Evolutionary conservation across 768 basidiomycete species (phyloP).

Genomic region (Tubosaeta sp.): DNA sequence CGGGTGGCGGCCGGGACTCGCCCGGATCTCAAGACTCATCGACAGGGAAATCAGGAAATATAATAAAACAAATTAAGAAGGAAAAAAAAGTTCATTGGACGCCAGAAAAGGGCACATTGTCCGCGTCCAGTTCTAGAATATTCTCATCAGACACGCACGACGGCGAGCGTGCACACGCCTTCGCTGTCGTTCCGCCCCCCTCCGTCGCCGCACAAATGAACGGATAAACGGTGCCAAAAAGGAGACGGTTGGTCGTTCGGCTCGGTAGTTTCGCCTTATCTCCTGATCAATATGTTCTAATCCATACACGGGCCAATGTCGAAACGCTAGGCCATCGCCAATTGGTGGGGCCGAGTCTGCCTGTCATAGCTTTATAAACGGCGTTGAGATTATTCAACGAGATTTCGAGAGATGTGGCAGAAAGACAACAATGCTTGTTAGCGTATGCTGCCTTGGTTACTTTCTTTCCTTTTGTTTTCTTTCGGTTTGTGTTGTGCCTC

Average conservation of each 20-base stretch:
- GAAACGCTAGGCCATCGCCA: background rate
- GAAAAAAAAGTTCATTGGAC: background rate
- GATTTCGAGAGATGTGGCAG: background rate
- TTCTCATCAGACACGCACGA: background rate
- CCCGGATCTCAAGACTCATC: background rate
- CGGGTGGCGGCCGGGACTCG: background rate
- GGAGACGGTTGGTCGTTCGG: slow-evolving; percentile 7
- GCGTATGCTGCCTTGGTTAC: background rate
- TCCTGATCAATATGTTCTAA: slow-evolving; percentile 8
- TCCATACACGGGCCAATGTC: background rate
- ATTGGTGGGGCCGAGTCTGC: background rate
- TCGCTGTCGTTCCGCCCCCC: background rate
- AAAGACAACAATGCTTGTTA: background rate
- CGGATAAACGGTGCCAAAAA: background rate
- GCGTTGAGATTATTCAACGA: background rate
- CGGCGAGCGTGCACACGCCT: background rate
- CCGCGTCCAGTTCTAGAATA: background rate
- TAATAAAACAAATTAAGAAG: background rate
- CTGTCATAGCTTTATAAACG: background rate
- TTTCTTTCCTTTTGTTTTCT: background rate
- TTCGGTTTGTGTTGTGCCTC: background rate
- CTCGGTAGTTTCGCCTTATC: slow-evolving; percentile 19
- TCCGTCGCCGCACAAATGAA: slow-evolving; percentile 17
- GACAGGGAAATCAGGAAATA: background rate
- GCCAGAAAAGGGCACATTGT: slow-evolving; percentile 3